Conservation (phyloP, 2,329 filamentous ascomycete genomes). For the Aspergillus persii region DNA sequence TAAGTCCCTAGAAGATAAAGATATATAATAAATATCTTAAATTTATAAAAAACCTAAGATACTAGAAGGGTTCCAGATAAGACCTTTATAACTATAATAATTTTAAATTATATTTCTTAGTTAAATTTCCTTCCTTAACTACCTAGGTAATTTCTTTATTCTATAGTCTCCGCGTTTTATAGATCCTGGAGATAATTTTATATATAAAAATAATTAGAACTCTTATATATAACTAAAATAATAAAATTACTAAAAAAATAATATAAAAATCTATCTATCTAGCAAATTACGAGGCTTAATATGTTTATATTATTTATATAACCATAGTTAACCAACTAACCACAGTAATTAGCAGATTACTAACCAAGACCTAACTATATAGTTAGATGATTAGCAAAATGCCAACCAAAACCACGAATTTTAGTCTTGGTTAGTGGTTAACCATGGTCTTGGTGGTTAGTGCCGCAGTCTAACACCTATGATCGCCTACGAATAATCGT, state of each 20-base stretch:
- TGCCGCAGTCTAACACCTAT: background rate
- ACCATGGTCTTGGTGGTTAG: slow-evolving; percentile 1
- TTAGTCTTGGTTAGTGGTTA: background rate
- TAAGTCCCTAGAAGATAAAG: no score
- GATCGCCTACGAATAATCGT: no score
- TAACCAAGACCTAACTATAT: background rate
- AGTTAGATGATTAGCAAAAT: background rate
- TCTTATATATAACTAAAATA: background rate
- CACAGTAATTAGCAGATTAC: background rate
- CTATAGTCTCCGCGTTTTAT: no score
- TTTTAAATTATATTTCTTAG: no score
- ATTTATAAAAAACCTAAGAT: no score
- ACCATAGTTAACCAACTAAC: background rate
- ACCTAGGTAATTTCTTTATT: no score
- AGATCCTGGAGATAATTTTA: no score
- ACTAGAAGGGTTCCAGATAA: no score
- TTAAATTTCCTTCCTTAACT: no score
- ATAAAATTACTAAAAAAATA: background rate
- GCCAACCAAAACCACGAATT: background rate
- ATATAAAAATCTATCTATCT: background rate
- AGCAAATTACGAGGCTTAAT: no score
- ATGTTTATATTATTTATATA: no score
- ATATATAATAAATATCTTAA: no score
- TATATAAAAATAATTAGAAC: background rate
- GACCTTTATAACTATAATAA: background rate